phyloP scores from a whole-genome alignment of 129 eudicot species.

The Lactuca saligna region DNA sequence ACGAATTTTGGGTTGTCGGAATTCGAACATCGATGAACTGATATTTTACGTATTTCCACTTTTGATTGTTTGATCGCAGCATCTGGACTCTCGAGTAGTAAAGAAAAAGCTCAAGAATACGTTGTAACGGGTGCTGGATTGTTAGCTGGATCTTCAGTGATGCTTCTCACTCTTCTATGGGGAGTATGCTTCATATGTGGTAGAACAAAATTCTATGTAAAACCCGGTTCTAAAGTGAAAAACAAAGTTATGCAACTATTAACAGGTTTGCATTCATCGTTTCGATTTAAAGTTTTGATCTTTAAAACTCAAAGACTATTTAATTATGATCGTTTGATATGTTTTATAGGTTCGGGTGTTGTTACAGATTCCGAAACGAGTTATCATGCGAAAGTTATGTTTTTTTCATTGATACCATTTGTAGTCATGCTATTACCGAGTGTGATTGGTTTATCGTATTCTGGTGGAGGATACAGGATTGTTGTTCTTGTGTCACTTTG shows the following conservation, averaged over 20 bases:
- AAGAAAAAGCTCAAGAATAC: slow-evolving; percentile 56
- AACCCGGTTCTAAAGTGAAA: slow-evolving; percentile 24
- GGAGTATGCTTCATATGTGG: slow-evolving; percentile 62
- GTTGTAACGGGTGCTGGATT: slow-evolving; percentile 67
- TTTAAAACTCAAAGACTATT: background rate
- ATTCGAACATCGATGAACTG: background rate
- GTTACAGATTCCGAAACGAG: slow-evolving; percentile 61
- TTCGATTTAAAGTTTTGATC: background rate
- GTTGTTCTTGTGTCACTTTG: slow-evolving; percentile 43
- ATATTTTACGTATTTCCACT: slow-evolving; percentile 1
- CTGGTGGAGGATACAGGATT: slow-evolving; percentile 28
- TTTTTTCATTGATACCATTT: slow-evolving; percentile 61
- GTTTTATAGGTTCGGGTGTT: slow-evolving; percentile 55
- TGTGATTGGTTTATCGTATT: slow-evolving; percentile 38
- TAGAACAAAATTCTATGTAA: slow-evolving; percentile 31
- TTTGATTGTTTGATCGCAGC: slow-evolving; percentile 36
- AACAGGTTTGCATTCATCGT: slow-evolving; percentile 38
- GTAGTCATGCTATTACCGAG: slow-evolving; percentile 53
- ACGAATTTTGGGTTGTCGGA: background rate
- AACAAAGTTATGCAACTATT: slow-evolving; percentile 20
- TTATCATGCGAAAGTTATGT: slow-evolving; percentile 71
- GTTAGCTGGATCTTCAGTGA: slow-evolving; percentile 67
- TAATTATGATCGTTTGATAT: background rate
- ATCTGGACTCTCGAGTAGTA: slow-evolving; percentile 52
- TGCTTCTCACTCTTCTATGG: slow-evolving; percentile 66